Evolutionary conservation across 2,329 filamentous ascomycete genomes (phyloP).

Genomic region (Aspergillus novofumigatus): DNA sequence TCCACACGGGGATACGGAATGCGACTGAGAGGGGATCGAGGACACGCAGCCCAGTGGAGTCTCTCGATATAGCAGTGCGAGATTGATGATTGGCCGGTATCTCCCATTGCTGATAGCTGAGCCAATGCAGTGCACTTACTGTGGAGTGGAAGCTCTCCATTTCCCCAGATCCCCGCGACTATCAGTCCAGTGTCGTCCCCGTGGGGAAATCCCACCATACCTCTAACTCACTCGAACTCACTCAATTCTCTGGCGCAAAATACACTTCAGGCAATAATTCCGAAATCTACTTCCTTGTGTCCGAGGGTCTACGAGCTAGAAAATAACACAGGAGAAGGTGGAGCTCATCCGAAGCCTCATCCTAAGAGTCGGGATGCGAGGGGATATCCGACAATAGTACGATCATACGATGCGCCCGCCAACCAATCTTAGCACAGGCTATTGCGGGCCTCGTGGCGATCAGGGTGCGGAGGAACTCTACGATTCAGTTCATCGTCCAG

Average conservation of each 20-base stretch:
- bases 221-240: too few relatives aligned
- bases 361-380: too few relatives aligned
- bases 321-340: background rate
- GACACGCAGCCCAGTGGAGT: background rate
- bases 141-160: background rate
- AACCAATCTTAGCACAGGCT: too few relatives aligned
- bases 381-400: too few relatives aligned
- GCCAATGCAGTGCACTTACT: background rate
- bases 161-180: background rate
- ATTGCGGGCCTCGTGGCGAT: too few relatives aligned
- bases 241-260: background rate
- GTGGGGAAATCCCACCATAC: background rate
- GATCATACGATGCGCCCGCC: too few relatives aligned
- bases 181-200: background rate
- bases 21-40: background rate
- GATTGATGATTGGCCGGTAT: background rate
- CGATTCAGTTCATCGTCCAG: too few relatives aligned
- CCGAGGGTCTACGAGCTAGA: background rate
- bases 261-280: background rate
- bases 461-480: too few relatives aligned
- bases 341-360: background rate
- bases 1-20: background rate
- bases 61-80: background rate
- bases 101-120: background rate
- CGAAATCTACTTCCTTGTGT: background rate